phyloP scores from a whole-genome alignment of 495 filamentous ascomycete species.

The Echria macrotheca region DNA sequence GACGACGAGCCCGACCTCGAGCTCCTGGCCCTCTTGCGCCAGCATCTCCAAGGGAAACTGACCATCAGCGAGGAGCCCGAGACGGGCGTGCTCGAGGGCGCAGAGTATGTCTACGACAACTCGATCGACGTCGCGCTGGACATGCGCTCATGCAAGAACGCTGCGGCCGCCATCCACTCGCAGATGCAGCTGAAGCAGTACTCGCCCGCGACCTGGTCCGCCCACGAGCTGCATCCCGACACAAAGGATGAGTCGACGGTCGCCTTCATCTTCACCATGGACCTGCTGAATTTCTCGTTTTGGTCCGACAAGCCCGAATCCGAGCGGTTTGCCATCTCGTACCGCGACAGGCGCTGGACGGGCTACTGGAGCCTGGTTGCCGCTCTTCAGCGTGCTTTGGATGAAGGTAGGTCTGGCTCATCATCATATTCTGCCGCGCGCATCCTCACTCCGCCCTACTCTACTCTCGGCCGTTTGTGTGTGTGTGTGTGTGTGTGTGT shows the following conservation, averaged over 20 bases:
- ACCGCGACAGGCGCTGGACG: conserved; percentile 75
- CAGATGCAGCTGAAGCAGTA: conserved; percentile 81
- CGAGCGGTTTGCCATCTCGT: conserved; percentile 72
- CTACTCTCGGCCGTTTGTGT: conserved; percentile 3
- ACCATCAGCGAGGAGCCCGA: conserved; percentile 49
- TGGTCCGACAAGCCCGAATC: conserved; percentile 67
- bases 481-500: not conserved
- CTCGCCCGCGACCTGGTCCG: conserved; percentile 77
- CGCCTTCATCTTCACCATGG: conserved; percentile 94
- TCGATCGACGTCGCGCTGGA: conserved; percentile 86
- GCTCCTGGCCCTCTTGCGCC: conserved; percentile 77
- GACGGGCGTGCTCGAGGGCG: conserved; percentile 75
- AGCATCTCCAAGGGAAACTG: conserved; percentile 61
- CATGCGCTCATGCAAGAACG: conserved; percentile 69
- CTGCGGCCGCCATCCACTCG: conserved; percentile 69
- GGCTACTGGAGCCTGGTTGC: conserved; percentile 96
- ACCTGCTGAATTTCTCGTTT: conserved; percentile 93
- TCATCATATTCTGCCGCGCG: too few species aligned
- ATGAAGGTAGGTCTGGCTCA: conserved; percentile 67
- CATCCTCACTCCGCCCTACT: too few species aligned
- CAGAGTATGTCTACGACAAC: conserved; percentile 86
- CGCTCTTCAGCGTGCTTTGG: conserved; percentile 74
- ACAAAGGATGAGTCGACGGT: conserved; percentile 68
- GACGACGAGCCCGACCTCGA: conserved; percentile 88
- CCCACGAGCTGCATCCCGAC: conserved; percentile 88